phyloP scores from a whole-genome alignment of 129 eudicot species.

The Lactuca saligna region DNA sequence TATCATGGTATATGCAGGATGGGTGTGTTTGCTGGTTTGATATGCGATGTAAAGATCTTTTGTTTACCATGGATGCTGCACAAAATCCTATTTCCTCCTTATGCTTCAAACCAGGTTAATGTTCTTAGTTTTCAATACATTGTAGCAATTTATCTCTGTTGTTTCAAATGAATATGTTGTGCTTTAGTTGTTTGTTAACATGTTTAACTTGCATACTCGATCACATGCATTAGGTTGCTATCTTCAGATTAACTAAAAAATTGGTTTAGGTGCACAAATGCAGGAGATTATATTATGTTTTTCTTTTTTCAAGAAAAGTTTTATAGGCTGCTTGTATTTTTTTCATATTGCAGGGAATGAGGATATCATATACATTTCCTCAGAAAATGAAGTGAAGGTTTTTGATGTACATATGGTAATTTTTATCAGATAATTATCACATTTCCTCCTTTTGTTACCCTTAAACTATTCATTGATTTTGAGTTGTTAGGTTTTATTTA shows the following conservation, averaged over 20 bases:
- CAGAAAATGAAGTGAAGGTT: conserved; percentile 74
- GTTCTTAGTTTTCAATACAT: background rate
- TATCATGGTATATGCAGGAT: conserved; percentile 51
- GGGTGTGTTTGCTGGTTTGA: conserved; percentile 86
- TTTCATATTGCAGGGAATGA: conserved; percentile 64
- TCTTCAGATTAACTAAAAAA: background rate
- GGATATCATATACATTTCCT: conserved; percentile 64
- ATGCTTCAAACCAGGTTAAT: conserved; percentile 80
- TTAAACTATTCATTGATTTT: background rate
- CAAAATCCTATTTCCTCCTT: conserved; percentile 72
- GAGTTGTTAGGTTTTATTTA: too few relatives aligned
- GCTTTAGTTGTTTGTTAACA: background rate
- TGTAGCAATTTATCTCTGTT: background rate
- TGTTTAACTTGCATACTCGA: background rate
- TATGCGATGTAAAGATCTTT: conserved; percentile 79
- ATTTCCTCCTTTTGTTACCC: background rate
- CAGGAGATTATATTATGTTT: too few relatives aligned
- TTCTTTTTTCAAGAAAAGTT: background rate
- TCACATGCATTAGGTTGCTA: too few relatives aligned
- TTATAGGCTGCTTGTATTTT: conserved; percentile 1
- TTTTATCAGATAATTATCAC: background rate
- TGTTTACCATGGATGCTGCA: conserved; percentile 56
- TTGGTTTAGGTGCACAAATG: too few relatives aligned
- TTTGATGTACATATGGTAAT: conserved; percentile 83
- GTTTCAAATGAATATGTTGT: background rate